These are phyloP conservation scores for Diaporthe ilicicola DNA, from an alignment of 2,329 filamentous ascomycete genomes.

Conservation along the genomic window DNA sequence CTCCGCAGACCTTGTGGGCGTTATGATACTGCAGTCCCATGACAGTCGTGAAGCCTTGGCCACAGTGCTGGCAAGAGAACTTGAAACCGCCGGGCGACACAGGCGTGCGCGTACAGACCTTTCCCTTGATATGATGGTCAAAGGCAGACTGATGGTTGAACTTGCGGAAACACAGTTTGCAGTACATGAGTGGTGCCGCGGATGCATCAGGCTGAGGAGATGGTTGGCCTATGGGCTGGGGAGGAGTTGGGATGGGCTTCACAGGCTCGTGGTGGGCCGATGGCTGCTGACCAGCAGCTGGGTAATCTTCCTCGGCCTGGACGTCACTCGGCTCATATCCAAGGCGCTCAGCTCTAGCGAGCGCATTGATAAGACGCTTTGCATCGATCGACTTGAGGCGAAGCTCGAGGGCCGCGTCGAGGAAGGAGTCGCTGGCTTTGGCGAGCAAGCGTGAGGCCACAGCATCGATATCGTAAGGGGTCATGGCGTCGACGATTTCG, in stretches of 20 bases:
- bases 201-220: neutral
- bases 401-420: slow-evolving; percentile 60
- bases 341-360: slow-evolving; percentile 64
- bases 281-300: neutral
- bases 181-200: neutral
- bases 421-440: slow-evolving; percentile 57
- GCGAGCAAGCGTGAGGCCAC: slow-evolving; percentile 53
- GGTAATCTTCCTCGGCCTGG: slow-evolving; percentile 50
- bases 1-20: slow-evolving; percentile 56
- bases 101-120: slow-evolving; percentile 43
- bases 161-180: slow-evolving; percentile 32
- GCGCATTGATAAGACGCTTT: slow-evolving; percentile 62
- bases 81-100: slow-evolving; percentile 40
- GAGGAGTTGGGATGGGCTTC: slow-evolving; percentile 41
- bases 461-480: slow-evolving; percentile 52
- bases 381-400: slow-evolving; percentile 63
- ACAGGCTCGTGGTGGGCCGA: slow-evolving; percentile 42
- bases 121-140: slow-evolving; percentile 46
- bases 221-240: slow-evolving; percentile 24
- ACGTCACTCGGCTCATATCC: slow-evolving; percentile 63
- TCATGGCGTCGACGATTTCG: slow-evolving; percentile 53
- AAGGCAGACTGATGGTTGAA: slow-evolving; percentile 28
- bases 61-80: slow-evolving; percentile 56
- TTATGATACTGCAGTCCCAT: slow-evolving; percentile 55
- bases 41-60: slow-evolving; percentile 52